Conservation (phyloP, 2,329 filamentous ascomycete genomes). For the Zymoseptoria tritici region DNA sequence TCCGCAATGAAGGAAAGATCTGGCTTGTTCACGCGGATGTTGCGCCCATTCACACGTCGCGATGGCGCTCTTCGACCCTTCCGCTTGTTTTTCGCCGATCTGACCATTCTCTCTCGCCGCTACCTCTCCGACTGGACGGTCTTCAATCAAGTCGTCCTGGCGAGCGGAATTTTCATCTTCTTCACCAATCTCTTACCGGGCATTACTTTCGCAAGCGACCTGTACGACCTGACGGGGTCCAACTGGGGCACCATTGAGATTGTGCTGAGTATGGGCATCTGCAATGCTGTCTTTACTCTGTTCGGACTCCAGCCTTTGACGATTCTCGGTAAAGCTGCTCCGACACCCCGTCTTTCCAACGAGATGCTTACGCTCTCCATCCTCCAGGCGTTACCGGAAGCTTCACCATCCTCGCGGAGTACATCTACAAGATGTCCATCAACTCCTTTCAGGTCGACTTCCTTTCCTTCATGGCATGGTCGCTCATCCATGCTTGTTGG, state of each 20-base stretch:
- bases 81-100: slow-evolving; percentile 28
- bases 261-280: slow-evolving; percentile 58
- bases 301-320: slow-evolving; percentile 57
- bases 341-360: background rate
- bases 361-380: background rate
- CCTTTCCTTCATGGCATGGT: background rate
- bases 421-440: slow-evolving; percentile 53
- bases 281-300: slow-evolving; percentile 55
- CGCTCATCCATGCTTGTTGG: slow-evolving; percentile 57
- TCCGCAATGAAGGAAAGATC: background rate
- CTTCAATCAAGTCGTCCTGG: slow-evolving; percentile 58
- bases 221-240: slow-evolving; percentile 54
- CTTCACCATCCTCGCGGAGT: slow-evolving; percentile 60
- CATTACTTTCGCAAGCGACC: slow-evolving; percentile 59
- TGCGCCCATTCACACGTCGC: background rate
- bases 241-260: slow-evolving; percentile 62
- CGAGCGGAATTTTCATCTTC: slow-evolving; percentile 59
- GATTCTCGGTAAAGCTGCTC: slow-evolving; percentile 23
- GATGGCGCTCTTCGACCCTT: slow-evolving; percentile 23
- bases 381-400: background rate
- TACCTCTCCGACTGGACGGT: slow-evolving; percentile 32
- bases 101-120: slow-evolving; percentile 23
- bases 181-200: slow-evolving; percentile 60
- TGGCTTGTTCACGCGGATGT: background rate
- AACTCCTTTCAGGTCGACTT: slow-evolving; percentile 34